Conservation (phyloP, 169 alveolate species). For the Plasmodium sp. region DNA sequence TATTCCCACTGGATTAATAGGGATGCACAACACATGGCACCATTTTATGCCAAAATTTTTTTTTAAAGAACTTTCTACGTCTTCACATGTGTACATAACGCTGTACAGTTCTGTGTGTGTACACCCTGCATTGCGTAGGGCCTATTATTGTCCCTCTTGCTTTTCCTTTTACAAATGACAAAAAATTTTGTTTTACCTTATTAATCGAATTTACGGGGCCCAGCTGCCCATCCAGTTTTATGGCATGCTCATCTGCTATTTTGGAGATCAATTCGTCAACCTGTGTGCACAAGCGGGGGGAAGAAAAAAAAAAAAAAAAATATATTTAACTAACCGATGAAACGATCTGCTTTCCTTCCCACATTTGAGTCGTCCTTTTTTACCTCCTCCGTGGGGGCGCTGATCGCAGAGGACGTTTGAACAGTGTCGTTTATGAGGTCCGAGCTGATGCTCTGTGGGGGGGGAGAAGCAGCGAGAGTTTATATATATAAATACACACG, state of each 20-base stretch:
- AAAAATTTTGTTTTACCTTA: constrained; percentile 10
- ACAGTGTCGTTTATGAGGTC: constrained; percentile 57
- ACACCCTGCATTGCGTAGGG: not conserved
- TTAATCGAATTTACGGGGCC: constrained; percentile 59
- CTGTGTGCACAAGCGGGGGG: not conserved
- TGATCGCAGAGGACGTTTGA: constrained; percentile 56
- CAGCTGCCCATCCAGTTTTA: constrained; percentile 46
- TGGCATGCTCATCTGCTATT: constrained; percentile 72
- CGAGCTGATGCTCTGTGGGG: constrained; percentile 38
- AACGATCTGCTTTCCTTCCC: not conserved
- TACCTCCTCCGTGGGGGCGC: constrained; percentile 73
- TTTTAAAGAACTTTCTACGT: not conserved
- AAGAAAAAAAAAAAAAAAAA: constrained; percentile 15
- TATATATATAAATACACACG: not conserved
- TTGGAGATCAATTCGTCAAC: constrained; percentile 60
- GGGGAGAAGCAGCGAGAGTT: not conserved
- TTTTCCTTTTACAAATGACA: not conserved
- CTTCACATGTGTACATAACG: not conserved
- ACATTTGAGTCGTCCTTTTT: not conserved
- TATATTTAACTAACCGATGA: not conserved
- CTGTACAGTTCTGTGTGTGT: not conserved
- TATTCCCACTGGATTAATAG: not conserved
- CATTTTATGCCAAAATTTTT: not conserved
- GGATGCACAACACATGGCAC: not conserved
- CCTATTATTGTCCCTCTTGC: not conserved